These are phyloP conservation scores for Termitomyces sp. DNA, from an alignment of 768 basidiomycete genomes.

Conservation along the genomic window DNA sequence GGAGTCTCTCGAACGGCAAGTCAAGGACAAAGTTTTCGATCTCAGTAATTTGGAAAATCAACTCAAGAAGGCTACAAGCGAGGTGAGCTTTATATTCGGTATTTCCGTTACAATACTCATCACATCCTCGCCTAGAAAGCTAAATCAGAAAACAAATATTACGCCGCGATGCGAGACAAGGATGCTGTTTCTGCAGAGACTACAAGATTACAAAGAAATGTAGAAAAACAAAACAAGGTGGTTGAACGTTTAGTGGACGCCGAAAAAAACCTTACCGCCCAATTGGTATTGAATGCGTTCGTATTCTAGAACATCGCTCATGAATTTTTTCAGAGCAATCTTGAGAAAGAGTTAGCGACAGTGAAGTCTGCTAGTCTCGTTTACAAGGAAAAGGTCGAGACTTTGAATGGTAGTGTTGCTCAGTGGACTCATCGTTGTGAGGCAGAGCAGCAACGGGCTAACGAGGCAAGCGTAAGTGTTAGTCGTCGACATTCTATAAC, in stretches of 20 bases:
- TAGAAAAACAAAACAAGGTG: slow-evolving; percentile 43
- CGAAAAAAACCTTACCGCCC: slow-evolving; percentile 52
- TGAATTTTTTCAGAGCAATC: slow-evolving; percentile 22
- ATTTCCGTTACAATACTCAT: neutral
- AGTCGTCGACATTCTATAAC: neutral
- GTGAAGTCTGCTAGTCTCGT: slow-evolving; percentile 24
- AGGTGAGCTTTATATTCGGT: slow-evolving; percentile 53
- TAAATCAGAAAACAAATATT: slow-evolving; percentile 94
- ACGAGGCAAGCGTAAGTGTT: slow-evolving; percentile 31
- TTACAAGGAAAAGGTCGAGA: slow-evolving; percentile 18
- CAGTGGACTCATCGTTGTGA: slow-evolving; percentile 30
- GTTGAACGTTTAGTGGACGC: slow-evolving; percentile 62
- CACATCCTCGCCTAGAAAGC: slow-evolving; percentile 60
- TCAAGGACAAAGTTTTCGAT: slow-evolving; percentile 82
- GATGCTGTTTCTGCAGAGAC: slow-evolving; percentile 76
- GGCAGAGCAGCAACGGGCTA: slow-evolving; percentile 29
- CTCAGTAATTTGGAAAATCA: slow-evolving; percentile 71
- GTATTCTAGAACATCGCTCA: neutral
- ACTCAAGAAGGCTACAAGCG: slow-evolving; percentile 54
- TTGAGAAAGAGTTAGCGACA: slow-evolving; percentile 40
- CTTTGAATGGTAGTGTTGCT: slow-evolving; percentile 24
- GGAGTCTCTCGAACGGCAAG: slow-evolving; percentile 76
- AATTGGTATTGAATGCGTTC: slow-evolving; percentile 45
- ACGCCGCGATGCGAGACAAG: slow-evolving; percentile 82
- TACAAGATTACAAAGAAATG: slow-evolving; percentile 49